These are phyloP conservation scores for Cladosporium sp. DNA, from an alignment of 2,329 filamentous ascomycete species.

Conservation along the genomic window DNA sequence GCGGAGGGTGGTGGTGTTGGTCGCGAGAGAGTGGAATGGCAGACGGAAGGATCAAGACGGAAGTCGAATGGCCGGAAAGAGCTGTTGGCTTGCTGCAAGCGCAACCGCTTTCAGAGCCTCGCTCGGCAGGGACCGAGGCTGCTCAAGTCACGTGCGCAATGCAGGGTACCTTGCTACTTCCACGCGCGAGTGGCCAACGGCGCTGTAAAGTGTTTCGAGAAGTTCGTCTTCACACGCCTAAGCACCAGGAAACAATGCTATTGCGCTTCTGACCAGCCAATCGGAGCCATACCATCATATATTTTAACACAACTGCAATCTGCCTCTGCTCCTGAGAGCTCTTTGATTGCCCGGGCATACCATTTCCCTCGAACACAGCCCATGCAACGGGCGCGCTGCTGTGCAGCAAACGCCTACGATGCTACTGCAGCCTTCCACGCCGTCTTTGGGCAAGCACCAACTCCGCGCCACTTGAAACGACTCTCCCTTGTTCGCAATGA, in stretches of 20 bases:
- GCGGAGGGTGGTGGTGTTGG: not conserved
- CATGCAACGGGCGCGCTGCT: slow-evolving; percentile 13
- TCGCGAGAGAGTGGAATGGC: not conserved
- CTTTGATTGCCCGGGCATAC: not conserved
- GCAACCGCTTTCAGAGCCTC: not conserved
- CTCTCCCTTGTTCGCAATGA: not conserved
- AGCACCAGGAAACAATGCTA: not conserved
- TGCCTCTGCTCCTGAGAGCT: not conserved
- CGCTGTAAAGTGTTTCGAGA: not conserved
- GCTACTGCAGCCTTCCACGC: slow-evolving; percentile 1
- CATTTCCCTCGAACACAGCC: not conserved
- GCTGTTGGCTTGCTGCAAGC: slow-evolving; percentile 6
- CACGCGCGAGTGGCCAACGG: not conserved
- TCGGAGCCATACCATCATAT: not conserved
- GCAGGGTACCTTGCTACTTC: not conserved
- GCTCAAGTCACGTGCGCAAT: not conserved
- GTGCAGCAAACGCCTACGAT: slow-evolving; percentile 12
- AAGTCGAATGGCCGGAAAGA: slow-evolving; percentile 4
- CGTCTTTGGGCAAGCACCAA: not conserved
- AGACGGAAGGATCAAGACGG: not conserved
- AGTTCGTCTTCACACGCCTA: not conserved
- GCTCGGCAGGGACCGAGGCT: slow-evolving; percentile 8
- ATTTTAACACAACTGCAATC: not conserved
- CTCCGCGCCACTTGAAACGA: not conserved
- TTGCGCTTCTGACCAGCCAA: not conserved